Conservation (phyloP, 2,329 filamentous ascomycete genomes). For the Rhynchosporium graminicola region DNA sequence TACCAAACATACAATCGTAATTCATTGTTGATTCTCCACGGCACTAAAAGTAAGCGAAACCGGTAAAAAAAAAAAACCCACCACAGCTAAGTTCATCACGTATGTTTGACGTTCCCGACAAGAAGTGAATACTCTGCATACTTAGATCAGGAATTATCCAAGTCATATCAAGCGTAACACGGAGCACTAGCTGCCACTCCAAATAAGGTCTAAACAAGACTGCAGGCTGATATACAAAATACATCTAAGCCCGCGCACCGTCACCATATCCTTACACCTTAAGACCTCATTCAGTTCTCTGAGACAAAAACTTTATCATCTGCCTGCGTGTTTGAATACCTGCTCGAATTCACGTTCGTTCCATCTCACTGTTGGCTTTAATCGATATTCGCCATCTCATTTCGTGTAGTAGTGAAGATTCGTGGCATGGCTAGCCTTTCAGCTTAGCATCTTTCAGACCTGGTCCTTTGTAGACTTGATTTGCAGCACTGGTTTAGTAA, state of each 20-base stretch:
- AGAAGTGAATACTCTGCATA: no score
- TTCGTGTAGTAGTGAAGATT: conserved; percentile 37
- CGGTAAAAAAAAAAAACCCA: no score
- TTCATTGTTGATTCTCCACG: no score
- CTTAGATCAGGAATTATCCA: no score
- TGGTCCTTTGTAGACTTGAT: conserved; percentile 30
- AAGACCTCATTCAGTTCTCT: not conserved
- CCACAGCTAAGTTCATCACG: no score
- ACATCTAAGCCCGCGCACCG: not conserved
- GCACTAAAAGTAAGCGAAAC: no score
- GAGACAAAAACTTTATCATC: not conserved
- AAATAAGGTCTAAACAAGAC: not conserved
- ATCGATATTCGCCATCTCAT: conserved; percentile 34
- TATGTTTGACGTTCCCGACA: no score
- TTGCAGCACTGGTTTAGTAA: conserved; percentile 35
- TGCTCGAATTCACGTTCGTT: conserved; percentile 37
- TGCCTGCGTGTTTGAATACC: conserved; percentile 31
- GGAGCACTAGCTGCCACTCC: no score
- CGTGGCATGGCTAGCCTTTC: conserved; percentile 34
- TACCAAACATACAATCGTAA: no score
- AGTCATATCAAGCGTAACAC: no score
- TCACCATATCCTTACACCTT: not conserved
- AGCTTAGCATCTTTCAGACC: conserved; percentile 29
- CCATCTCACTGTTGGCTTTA: conserved; percentile 37
- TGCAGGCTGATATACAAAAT: no score